Conservation (phyloP, 1,284 basidiomycete genomes). For the Fomitiporia mediterranea region DNA sequence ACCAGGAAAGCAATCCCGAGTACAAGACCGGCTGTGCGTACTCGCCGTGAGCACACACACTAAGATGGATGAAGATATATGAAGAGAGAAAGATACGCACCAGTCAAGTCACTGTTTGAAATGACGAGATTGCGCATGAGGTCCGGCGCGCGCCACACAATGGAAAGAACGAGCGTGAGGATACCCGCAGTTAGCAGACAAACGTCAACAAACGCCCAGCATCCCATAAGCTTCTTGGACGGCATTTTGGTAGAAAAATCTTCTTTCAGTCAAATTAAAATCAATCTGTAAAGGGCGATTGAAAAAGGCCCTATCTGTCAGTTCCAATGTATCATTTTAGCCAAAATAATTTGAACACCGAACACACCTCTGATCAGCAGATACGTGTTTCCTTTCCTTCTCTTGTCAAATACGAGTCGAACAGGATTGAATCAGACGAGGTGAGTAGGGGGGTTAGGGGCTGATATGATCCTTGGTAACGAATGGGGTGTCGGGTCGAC, state of each 20-base stretch:
- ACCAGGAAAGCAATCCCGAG: slow-evolving; percentile 64
- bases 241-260: slow-evolving; percentile 44
- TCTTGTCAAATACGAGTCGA: not conserved
- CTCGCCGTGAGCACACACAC: not conserved
- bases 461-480: slow-evolving; percentile 4
- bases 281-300: not conserved
- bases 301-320: not conserved
- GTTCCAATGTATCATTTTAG: not conserved
- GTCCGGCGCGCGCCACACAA: slow-evolving; percentile 63
- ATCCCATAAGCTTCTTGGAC: slow-evolving; percentile 61
- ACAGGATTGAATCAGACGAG: not conserved
- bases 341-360: not conserved
- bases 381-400: not conserved
- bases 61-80: not conserved
- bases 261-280: too few relatives aligned
- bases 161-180: slow-evolving; percentile 58
- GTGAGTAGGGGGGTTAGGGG: not conserved
- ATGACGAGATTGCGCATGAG: slow-evolving; percentile 69
- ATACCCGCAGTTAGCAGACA: slow-evolving; percentile 65
- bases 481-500: slow-evolving; percentile 6
- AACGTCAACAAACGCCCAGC: slow-evolving; percentile 68
- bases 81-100: slow-evolving; percentile 37
- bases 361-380: slow-evolving; percentile 9
- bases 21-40: slow-evolving; percentile 55
- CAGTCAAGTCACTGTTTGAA: slow-evolving; percentile 48